phyloP scores from a whole-genome alignment of 2,329 filamentous ascomycete species.

The Lecanosticta acicola region DNA sequence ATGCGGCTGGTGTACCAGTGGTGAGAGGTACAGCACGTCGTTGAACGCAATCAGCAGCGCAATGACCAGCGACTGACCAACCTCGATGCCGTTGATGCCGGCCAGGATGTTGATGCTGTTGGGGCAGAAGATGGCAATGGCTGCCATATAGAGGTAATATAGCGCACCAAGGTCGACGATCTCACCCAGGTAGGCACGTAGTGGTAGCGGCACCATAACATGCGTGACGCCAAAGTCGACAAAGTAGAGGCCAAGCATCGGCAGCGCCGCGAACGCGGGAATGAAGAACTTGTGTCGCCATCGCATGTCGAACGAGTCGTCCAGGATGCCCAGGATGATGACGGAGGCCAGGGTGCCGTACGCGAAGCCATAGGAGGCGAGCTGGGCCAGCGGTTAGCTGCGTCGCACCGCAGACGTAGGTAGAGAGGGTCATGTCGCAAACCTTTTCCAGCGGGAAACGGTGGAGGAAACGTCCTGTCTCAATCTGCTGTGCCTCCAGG shows the following conservation, averaged over 20 bases:
- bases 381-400: slow-evolving; percentile 45
- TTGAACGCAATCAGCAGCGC: slow-evolving; percentile 78
- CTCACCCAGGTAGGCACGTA: slow-evolving; percentile 78
- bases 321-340: slow-evolving; percentile 83
- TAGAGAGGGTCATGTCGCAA: slow-evolving; percentile 13
- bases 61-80: slow-evolving; percentile 87
- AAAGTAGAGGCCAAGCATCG: slow-evolving; percentile 93
- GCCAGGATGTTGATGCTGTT: slow-evolving; percentile 99
- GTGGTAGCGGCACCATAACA: slow-evolving; percentile 80
- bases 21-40: slow-evolving; percentile 75
- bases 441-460: slow-evolving; percentile 84
- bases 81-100: slow-evolving; percentile 97
- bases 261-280: slow-evolving; percentile 85
- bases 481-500: slow-evolving; percentile 63
- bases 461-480: slow-evolving; percentile 80
- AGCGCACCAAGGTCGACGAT: slow-evolving; percentile 68
- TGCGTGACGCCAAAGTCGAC: slow-evolving; percentile 97
- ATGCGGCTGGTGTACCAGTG: slow-evolving; percentile 65
- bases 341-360: slow-evolving; percentile 89
- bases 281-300: slow-evolving; percentile 99
- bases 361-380: slow-evolving; percentile 90
- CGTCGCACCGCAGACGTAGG: slow-evolving; percentile 45
- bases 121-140: slow-evolving; percentile 92
- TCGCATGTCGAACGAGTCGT: slow-evolving; percentile 95
- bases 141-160: slow-evolving; percentile 97